These are phyloP conservation scores for Zygnema circumcarinatum DNA, from an alignment of 139 green algal genomes.

Conservation along the genomic window DNA sequence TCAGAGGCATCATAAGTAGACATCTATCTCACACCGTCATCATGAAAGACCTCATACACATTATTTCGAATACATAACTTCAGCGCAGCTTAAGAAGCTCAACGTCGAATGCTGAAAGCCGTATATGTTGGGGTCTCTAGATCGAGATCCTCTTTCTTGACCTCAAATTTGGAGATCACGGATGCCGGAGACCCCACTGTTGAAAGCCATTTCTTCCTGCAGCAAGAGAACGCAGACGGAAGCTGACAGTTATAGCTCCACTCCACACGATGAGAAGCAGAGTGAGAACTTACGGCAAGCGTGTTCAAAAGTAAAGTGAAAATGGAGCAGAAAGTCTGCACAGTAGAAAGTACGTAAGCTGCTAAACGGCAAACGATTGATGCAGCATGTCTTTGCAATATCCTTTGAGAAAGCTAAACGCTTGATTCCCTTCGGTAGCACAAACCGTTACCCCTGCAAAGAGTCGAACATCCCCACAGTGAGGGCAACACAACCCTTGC, in stretches of 20 bases:
- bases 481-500: neutral
- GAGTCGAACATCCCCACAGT: too few relatives aligned
- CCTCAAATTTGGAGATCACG: conserved; percentile 1
- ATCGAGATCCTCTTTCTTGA: conserved; percentile 28
- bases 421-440: too few relatives aligned
- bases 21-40: too few relatives aligned
- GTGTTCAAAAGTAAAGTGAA: neutral
- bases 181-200: conserved; percentile 21
- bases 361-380: too few relatives aligned
- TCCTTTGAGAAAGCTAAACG: neutral
- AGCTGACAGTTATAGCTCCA: too few relatives aligned
- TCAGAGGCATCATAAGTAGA: too few relatives aligned
- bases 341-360: too few relatives aligned
- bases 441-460: too few relatives aligned
- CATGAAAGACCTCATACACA: too few relatives aligned
- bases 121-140: neutral
- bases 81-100: too few relatives aligned
- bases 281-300: neutral
- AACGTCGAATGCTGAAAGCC: neutral
- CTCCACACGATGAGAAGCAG: too few relatives aligned
- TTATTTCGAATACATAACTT: too few relatives aligned
- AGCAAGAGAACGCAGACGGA: neutral
- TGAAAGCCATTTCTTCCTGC: conserved; percentile 36
- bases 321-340: neutral
- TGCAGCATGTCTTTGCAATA: neutral